Percentiles rank a stretch among this genome's conserved stretches.
Conservation (phyloP, 1,139 yeast genomes). For the Yueomyces sp. region DNA sequence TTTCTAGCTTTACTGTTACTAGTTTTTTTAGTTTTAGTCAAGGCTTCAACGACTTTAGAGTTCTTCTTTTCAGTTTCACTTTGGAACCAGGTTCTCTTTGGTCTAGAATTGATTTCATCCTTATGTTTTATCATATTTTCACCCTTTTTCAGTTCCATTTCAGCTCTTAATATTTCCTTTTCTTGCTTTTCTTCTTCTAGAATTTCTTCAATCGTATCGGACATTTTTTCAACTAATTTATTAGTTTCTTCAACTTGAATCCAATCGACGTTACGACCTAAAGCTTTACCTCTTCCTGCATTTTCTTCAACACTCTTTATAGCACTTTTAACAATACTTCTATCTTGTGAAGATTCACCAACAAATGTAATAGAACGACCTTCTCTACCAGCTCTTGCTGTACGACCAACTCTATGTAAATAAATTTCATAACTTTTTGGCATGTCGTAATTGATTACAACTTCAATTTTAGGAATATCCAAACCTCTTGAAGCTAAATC, state of each 20-base stretch:
- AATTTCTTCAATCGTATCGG: constrained; percentile 56
- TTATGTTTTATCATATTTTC: constrained; percentile 69
- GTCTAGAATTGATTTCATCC: constrained; percentile 77
- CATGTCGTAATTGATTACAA: constrained; percentile 90
- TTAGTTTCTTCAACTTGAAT: constrained; percentile 58
- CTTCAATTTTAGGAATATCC: constrained; percentile 95
- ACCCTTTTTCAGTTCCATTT: constrained; percentile 80
- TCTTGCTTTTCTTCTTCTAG: constrained; percentile 80
- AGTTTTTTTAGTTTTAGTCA: constrained; percentile 34
- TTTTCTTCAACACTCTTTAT: constrained; percentile 48
- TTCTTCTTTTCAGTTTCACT: constrained; percentile 57
- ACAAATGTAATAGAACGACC: constrained; percentile 90
- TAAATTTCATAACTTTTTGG: constrained; percentile 85
- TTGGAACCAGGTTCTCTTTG: constrained; percentile 96
- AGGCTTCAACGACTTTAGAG: constrained; percentile 18
- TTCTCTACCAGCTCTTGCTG: constrained; percentile 97
- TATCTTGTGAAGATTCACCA: constrained; percentile 76
- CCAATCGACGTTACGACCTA: constrained; percentile 87
- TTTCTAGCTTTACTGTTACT: constrained; percentile 47
- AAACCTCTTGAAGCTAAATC: constrained; percentile 98
- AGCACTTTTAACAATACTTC: constrained; percentile 80
- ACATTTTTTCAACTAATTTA: constrained; percentile 45
- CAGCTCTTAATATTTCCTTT: constrained; percentile 77
- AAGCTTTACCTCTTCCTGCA: constrained; percentile 38
- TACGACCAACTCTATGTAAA: constrained; percentile 96